Evolutionary conservation across 257 asterid species (phyloP).

Genomic region (Scutellaria galericulata): DNA sequence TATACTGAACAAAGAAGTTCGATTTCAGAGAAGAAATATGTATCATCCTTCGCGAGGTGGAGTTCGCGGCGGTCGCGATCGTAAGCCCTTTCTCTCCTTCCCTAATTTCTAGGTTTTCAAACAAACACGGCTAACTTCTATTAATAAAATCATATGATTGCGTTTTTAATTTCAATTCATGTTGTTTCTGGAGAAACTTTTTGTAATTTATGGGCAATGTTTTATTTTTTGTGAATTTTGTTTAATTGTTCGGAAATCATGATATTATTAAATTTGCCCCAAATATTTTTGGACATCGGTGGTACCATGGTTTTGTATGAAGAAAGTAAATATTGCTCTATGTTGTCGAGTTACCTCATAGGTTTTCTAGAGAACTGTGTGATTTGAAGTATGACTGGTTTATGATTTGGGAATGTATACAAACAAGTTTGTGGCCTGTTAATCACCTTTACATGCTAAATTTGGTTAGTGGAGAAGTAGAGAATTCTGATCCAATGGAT

Average conservation of each 20-base stretch:
- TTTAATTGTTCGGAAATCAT: conserved; percentile 7
- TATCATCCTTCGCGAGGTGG: conserved; percentile 98
- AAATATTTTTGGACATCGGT: neutral
- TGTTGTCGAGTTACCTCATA: neutral
- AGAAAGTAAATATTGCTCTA: neutral
- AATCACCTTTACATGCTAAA: neutral
- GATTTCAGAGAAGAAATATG: conserved; percentile 45
- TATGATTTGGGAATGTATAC: neutral
- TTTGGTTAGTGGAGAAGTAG: neutral
- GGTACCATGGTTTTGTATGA: neutral
- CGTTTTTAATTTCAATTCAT: neutral
- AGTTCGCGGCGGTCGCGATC: conserved; percentile 99
- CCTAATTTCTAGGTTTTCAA: conserved; percentile 53
- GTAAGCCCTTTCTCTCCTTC: conserved; percentile 51
- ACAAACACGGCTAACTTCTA: neutral
- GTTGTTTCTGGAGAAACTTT: neutral
- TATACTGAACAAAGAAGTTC: neutral
- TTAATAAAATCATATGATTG: neutral
- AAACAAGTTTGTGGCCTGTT: neutral
- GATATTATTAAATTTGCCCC: neutral
- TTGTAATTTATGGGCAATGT: neutral
- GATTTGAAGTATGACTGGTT: conserved; percentile 2
- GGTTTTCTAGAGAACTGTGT: neutral
- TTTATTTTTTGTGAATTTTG: neutral
- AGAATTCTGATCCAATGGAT: neutral